These are phyloP conservation scores for Clavispora santaluciae DNA, from an alignment of 805 yeast genomes.

Conservation along the genomic window DNA sequence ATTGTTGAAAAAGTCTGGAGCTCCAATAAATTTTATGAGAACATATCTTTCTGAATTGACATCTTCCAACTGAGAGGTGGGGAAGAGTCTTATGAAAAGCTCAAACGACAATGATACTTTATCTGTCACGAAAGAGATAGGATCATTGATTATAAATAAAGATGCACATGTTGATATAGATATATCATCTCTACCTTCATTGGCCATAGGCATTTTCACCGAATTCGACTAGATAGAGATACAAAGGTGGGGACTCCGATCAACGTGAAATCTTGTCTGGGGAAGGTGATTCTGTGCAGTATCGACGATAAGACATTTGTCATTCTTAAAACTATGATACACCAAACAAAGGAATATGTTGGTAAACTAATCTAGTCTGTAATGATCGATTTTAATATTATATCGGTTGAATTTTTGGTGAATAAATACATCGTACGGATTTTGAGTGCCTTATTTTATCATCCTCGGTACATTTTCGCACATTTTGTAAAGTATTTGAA, in stretches of 20 bases:
- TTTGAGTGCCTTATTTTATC: too few species aligned
- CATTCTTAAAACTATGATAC: too few species aligned
- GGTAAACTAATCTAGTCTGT: too few species aligned
- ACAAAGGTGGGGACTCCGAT: constrained; percentile 2
- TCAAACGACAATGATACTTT: constrained; percentile 30
- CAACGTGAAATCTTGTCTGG: constrained; percentile 1
- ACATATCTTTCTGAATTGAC: constrained; percentile 19
- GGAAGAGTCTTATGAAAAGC: constrained; percentile 29
- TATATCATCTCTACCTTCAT: not conserved
- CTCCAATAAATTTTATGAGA: constrained; percentile 34
- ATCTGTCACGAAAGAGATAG: constrained; percentile 21
- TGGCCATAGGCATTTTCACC: constrained; percentile 13
- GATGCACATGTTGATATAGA: constrained; percentile 25
- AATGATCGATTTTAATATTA: too few species aligned
- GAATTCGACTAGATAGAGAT: not conserved
- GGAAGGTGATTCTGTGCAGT: constrained; percentile 1
- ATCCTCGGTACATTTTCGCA: too few species aligned
- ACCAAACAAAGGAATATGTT: too few species aligned
- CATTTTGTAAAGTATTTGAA: too few species aligned
- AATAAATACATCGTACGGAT: too few species aligned
- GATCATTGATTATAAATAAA: constrained; percentile 30
- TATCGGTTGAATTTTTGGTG: too few species aligned
- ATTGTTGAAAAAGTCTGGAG: constrained; percentile 33
- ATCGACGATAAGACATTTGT: not conserved
- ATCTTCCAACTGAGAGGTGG: constrained; percentile 12